phyloP scores from a whole-genome alignment of 2,329 filamentous ascomycete species.

The Fusarium keratoplasticum region DNA sequence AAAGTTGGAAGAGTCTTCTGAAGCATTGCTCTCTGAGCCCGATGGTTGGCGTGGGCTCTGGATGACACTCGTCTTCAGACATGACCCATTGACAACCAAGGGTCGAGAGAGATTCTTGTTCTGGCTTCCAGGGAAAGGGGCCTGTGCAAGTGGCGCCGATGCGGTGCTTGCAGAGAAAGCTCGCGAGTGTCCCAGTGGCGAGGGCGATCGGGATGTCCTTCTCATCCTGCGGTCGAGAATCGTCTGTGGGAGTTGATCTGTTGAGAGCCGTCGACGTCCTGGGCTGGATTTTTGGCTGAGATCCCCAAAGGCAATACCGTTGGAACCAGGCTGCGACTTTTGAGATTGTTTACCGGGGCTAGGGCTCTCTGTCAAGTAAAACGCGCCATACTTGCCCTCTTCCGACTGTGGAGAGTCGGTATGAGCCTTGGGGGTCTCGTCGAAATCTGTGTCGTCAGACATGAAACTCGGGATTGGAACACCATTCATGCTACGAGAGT shows the following conservation, averaged over 20 bases:
- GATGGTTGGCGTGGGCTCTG: slow-evolving; percentile 38
- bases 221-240: slow-evolving; percentile 65
- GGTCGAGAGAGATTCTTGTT: slow-evolving; percentile 56
- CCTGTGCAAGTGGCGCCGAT: slow-evolving; percentile 53
- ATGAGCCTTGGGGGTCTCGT: slow-evolving; percentile 56
- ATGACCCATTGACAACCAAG: slow-evolving; percentile 65
- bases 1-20: slow-evolving; percentile 40
- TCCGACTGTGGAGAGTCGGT: slow-evolving; percentile 62
- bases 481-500: slow-evolving; percentile 59
- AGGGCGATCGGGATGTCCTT: slow-evolving; percentile 67
- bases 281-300: slow-evolving; percentile 51
- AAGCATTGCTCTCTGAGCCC: slow-evolving; percentile 23
- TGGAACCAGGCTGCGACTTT: slow-evolving; percentile 45
- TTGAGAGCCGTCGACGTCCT: slow-evolving; percentile 61
- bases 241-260: slow-evolving; percentile 65
- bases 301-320: slow-evolving; percentile 62
- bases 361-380: slow-evolving; percentile 44
- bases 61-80: slow-evolving; percentile 50
- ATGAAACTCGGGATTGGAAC: slow-evolving; percentile 67
- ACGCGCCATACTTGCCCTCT: slow-evolving; percentile 51
- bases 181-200: slow-evolving; percentile 63
- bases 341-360: slow-evolving; percentile 44
- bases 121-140: slow-evolving; percentile 52
- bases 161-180: slow-evolving; percentile 56
- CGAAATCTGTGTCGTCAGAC: slow-evolving; percentile 64